Evolutionary conservation across 805 yeast species (phyloP).

Genomic region (Blastobotrys chiropterorum): DNA sequence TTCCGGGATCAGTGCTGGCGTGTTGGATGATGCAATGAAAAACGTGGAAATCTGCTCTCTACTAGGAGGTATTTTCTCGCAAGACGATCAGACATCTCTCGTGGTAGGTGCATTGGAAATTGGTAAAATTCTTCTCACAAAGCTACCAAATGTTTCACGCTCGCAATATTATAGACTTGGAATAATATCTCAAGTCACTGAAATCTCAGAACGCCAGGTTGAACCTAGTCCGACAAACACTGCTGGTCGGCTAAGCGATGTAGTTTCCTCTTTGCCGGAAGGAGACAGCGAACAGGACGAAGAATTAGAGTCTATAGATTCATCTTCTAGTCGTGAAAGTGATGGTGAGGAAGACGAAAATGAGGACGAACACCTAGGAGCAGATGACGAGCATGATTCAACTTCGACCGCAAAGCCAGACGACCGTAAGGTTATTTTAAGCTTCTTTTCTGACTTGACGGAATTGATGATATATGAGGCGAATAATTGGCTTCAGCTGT

Average conservation of each 20-base stretch:
- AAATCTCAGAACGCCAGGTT: conserved; percentile 9
- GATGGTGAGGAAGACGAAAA: conserved; percentile 23
- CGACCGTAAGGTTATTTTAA: neutral
- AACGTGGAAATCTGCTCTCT: conserved; percentile 25
- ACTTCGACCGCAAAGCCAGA: neutral
- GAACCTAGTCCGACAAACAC: neutral
- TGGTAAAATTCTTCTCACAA: conserved; percentile 39
- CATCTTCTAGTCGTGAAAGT: conserved; percentile 17
- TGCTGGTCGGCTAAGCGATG: neutral
- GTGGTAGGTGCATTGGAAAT: conserved; percentile 49
- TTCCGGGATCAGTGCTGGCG: conserved; percentile 32
- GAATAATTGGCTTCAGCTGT: conserved; percentile 4
- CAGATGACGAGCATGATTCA: conserved; percentile 20
- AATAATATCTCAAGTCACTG: conserved; percentile 45
- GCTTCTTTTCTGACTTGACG: conserved; percentile 11
- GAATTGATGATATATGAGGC: conserved; percentile 9
- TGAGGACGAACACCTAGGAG: conserved; percentile 21
- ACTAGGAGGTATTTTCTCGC: conserved; percentile 28
- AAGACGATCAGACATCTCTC: conserved; percentile 29
- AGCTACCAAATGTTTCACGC: conserved; percentile 41
- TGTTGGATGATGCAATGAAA: conserved; percentile 18
- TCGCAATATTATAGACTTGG: conserved; percentile 65
- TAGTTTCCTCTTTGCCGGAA: neutral
- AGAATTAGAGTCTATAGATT: neutral
- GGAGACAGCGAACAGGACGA: neutral